phyloP scores from a whole-genome alignment of 495 filamentous ascomycete species.

The Venustampulla echinocandica region DNA sequence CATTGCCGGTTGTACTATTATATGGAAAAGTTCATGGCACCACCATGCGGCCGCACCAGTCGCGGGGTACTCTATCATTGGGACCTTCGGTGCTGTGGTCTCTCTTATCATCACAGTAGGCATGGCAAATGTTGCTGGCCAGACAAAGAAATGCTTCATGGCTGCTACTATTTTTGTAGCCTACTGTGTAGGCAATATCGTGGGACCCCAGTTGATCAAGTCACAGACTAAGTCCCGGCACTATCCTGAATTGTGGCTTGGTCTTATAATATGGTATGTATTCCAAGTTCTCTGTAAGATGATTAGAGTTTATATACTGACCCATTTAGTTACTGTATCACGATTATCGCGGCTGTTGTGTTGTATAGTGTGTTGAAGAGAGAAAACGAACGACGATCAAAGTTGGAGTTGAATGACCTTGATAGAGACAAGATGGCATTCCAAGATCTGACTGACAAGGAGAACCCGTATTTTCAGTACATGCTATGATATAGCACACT shows the following conservation, averaged over 20 bases:
- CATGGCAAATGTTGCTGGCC: slow-evolving; percentile 65
- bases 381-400: slow-evolving; percentile 47
- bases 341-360: slow-evolving; percentile 42
- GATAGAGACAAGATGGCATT: slow-evolving; percentile 59
- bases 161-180: slow-evolving; percentile 65
- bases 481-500: slow-evolving; percentile 48
- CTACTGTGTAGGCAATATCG: slow-evolving; percentile 57
- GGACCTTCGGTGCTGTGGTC: slow-evolving; percentile 60
- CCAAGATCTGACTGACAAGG: slow-evolving; percentile 63
- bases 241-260: slow-evolving; percentile 63
- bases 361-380: slow-evolving; percentile 48
- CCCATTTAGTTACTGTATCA: slow-evolving; percentile 54
- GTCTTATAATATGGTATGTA: slow-evolving; percentile 60
- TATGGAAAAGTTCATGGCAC: slow-evolving; percentile 63
- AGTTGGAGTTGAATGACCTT: slow-evolving; percentile 44
- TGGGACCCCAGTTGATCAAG: slow-evolving; percentile 36
- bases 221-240: slow-evolving; percentile 50
- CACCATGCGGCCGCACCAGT: slow-evolving; percentile 55
- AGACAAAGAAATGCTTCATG: slow-evolving; percentile 71
- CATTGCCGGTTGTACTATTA: slow-evolving; percentile 63
- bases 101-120: slow-evolving; percentile 57
- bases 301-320: not conserved
- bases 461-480: slow-evolving; percentile 70
- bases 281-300: not conserved
- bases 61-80: slow-evolving; percentile 59